These are phyloP conservation scores for Penicillium oxalicum DNA, from an alignment of 2,329 filamentous ascomycete species.

Conservation along the genomic window DNA sequence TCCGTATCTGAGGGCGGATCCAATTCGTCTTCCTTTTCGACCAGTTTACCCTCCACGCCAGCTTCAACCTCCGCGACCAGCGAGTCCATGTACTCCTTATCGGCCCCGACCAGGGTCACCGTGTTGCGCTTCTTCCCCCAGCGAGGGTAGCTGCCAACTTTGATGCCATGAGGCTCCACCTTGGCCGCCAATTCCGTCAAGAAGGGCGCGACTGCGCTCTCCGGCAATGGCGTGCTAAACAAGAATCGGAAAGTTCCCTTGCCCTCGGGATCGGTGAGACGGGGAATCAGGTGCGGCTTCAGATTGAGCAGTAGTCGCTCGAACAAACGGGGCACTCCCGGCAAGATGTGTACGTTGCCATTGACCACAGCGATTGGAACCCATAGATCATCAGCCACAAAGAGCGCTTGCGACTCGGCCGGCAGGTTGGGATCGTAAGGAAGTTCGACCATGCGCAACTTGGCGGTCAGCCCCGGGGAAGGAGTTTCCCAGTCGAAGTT, in stretches of 20 bases:
- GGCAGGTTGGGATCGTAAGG: constrained; percentile 66
- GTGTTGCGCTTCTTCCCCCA: constrained; percentile 87
- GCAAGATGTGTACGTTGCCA: constrained; percentile 87
- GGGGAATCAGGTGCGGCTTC: constrained; percentile 63
- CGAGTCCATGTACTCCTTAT: constrained; percentile 70
- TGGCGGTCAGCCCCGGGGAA: constrained; percentile 70
- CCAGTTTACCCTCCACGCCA: constrained; percentile 66
- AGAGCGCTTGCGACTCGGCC: constrained; percentile 67
- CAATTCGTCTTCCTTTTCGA: constrained; percentile 65
- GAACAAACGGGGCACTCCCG: constrained; percentile 82
- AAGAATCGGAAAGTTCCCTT: constrained; percentile 73
- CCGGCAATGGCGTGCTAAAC: constrained; percentile 79
- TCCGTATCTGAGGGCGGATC: constrained; percentile 43
- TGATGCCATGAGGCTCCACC: constrained; percentile 71
- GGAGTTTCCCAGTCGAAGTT: constrained; percentile 81
- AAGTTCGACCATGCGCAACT: constrained; percentile 83
- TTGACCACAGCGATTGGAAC: constrained; percentile 86
- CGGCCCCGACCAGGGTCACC: constrained; percentile 76
- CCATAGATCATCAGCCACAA: constrained; percentile 77
- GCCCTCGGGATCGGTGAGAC: constrained; percentile 70
- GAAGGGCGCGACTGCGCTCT: constrained; percentile 78
- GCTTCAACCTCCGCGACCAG: constrained; percentile 71
- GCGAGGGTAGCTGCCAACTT: constrained; percentile 90
- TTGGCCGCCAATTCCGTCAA: constrained; percentile 71
- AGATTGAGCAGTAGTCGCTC: constrained; percentile 70